Conservation (phyloP, 2,329 filamentous ascomycete species). For the Claviceps sp. region DNA sequence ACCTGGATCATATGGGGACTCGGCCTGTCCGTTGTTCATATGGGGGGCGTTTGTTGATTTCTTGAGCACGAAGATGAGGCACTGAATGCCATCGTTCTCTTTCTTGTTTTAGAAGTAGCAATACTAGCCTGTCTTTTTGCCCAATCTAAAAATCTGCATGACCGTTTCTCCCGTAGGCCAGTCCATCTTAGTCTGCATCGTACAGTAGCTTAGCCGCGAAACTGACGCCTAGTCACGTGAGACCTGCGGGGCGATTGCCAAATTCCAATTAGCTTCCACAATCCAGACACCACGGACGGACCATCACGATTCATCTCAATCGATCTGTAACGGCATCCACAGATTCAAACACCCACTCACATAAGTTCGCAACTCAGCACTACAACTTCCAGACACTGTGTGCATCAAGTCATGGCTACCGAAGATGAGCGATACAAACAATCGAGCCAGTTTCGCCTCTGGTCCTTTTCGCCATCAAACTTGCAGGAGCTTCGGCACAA, state of each 20-base stretch:
- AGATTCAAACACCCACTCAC: background rate
- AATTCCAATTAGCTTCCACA: background rate
- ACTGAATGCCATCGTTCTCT: too few relatives aligned
- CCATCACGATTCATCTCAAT: background rate
- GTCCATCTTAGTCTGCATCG: background rate
- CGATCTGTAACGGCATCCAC: background rate
- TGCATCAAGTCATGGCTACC: constrained; percentile 42
- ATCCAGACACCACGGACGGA: background rate
- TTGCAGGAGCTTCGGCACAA: constrained; percentile 59
- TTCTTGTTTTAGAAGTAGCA: background rate
- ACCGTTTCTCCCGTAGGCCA: too few relatives aligned
- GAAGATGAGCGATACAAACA: constrained; percentile 87
- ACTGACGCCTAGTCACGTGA: constrained; percentile 2
- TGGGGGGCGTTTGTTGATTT: too few relatives aligned
- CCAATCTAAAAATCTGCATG: background rate
- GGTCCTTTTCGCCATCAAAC: constrained; percentile 73
- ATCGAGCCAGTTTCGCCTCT: constrained; percentile 81
- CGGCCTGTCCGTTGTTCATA: too few relatives aligned
- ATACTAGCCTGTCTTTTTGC: too few relatives aligned
- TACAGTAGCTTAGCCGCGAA: constrained; percentile 1
- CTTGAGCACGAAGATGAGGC: too few relatives aligned
- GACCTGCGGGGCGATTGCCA: constrained; percentile 3
- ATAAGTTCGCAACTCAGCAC: background rate
- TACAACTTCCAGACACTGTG: background rate
- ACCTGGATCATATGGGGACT: background rate